These are phyloP conservation scores for Coniophora puteana DNA, from an alignment of 1,284 basidiomycete genomes.

Conservation along the genomic window DNA sequence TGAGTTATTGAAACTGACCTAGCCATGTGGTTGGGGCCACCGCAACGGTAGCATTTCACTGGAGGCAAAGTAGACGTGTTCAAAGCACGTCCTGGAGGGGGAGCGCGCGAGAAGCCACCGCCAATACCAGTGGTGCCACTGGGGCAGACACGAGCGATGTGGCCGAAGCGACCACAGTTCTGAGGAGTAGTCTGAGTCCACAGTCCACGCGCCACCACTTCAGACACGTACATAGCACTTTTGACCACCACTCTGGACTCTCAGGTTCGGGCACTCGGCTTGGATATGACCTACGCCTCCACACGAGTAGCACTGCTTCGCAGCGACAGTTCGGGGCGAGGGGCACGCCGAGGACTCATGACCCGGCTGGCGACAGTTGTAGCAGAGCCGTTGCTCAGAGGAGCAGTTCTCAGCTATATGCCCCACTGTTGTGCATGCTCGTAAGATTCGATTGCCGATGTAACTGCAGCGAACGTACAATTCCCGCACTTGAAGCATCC, in stretches of 20 bases:
- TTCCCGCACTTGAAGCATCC: slow-evolving; percentile 87
- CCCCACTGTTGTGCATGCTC: slow-evolving; percentile 52
- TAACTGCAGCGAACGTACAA: slow-evolving; percentile 44
- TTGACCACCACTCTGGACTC: slow-evolving; percentile 60
- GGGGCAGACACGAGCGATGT: slow-evolving; percentile 74
- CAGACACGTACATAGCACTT: slow-evolving; percentile 79
- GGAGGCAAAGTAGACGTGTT: slow-evolving; percentile 76
- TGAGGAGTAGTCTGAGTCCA: slow-evolving; percentile 22
- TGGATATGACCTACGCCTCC: slow-evolving; percentile 74
- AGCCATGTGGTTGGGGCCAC: slow-evolving; percentile 80
- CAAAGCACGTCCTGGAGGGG: slow-evolving; percentile 67
- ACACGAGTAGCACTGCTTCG: slow-evolving; percentile 61
- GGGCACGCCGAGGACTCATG: slow-evolving; percentile 89
- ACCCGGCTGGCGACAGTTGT: slow-evolving; percentile 88
- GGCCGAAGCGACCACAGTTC: slow-evolving; percentile 79
- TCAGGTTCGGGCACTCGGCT: slow-evolving; percentile 84
- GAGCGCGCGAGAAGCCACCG: slow-evolving; percentile 56
- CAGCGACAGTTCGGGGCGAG: slow-evolving; percentile 68
- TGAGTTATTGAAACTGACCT: slow-evolving; percentile 38
- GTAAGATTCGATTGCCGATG: slow-evolving; percentile 14
- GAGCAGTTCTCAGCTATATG: slow-evolving; percentile 90
- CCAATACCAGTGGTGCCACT: slow-evolving; percentile 40
- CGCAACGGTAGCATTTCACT: slow-evolving; percentile 81
- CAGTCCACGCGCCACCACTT: slow-evolving; percentile 6
- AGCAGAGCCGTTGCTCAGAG: slow-evolving; percentile 84